A percentile compares a stretch with the other conserved stretches of the same genome.
Conservation (phyloP, 306 rosid genomes). For the Mimosa pudica region DNA sequence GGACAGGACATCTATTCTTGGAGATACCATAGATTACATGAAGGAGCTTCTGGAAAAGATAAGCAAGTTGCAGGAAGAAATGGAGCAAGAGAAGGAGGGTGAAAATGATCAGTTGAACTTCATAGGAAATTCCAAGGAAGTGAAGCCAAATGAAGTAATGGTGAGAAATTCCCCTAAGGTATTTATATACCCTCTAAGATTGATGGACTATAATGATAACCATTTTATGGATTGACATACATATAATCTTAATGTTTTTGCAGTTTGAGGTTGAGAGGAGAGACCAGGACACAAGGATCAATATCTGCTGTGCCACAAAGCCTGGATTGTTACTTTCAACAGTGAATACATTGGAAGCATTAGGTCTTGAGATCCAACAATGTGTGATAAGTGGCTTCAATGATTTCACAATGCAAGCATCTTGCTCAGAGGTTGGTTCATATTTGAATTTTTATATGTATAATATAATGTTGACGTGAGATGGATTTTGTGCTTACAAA, state of each 20-base stretch:
- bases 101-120: slow-evolving; percentile 45
- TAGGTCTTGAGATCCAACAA: slow-evolving; percentile 92
- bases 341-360: slow-evolving; percentile 78
- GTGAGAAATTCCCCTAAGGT: slow-evolving; percentile 94
- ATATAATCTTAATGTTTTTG: slow-evolving; percentile 2
- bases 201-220: slow-evolving; percentile 8
- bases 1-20: slow-evolving; percentile 98
- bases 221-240: slow-evolving; percentile 10
- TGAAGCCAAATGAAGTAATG: slow-evolving; percentile 64
- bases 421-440: slow-evolving; percentile 79
- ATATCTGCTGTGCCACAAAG: slow-evolving; percentile 80
- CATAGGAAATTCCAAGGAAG: slow-evolving; percentile 62
- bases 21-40: slow-evolving; percentile 95
- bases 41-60: slow-evolving; percentile 90
- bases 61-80: slow-evolving; percentile 72
- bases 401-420: slow-evolving; percentile 90
- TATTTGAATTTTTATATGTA: neutral
- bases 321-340: slow-evolving; percentile 87
- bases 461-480: slow-evolving; percentile 21
- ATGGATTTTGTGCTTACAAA: slow-evolving; percentile 13
- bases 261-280: slow-evolving; percentile 91
- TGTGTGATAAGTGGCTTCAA: slow-evolving; percentile 94
- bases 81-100: slow-evolving; percentile 10
- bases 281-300: slow-evolving; percentile 71
- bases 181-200: neutral